Conservation (phyloP, 331 rosid genomes). For the Saraca asoca region DNA sequence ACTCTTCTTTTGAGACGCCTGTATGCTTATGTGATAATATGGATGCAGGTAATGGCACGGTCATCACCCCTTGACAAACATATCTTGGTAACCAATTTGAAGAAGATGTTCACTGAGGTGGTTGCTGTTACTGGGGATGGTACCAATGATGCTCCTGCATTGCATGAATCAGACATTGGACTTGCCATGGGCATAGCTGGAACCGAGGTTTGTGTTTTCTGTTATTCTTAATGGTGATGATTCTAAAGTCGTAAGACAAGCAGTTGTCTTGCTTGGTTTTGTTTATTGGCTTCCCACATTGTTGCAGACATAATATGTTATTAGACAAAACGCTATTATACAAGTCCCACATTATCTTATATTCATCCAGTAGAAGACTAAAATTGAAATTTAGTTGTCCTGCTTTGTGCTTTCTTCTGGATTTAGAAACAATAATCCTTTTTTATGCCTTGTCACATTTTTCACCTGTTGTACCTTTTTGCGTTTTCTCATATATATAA, state of each 20-base stretch:
- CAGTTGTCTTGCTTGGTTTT: conserved; percentile 3
- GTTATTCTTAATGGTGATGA: neutral
- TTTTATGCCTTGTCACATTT: conserved; percentile 13
- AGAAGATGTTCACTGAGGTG: conserved; percentile 68
- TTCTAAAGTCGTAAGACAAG: neutral
- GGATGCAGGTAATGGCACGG: conserved; percentile 88
- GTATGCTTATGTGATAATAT: conserved; percentile 34
- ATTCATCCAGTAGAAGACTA: conserved; percentile 15
- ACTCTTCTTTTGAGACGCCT: conserved; percentile 26
- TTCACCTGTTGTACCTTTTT: neutral
- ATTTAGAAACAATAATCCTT: conserved; percentile 1
- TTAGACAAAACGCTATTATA: conserved; percentile 12
- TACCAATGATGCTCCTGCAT: conserved; percentile 95
- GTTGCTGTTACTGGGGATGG: conserved; percentile 99
- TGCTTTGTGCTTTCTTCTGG: neutral
- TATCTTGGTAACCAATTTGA: conserved; percentile 69
- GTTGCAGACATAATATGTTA: conserved; percentile 3
- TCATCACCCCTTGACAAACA: conserved; percentile 84
- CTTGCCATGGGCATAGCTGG: conserved; percentile 95
- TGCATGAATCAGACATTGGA: conserved; percentile 90
- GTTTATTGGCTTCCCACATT: conserved; percentile 6
- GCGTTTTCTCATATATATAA: neutral
- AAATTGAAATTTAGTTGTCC: conserved; percentile 3
- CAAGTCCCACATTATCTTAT: neutral
- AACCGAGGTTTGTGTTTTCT: conserved; percentile 65